phyloP scores from a whole-genome alignment of 2,329 filamentous ascomycete genomes.

The Sclerotinia trifoliorum region DNA sequence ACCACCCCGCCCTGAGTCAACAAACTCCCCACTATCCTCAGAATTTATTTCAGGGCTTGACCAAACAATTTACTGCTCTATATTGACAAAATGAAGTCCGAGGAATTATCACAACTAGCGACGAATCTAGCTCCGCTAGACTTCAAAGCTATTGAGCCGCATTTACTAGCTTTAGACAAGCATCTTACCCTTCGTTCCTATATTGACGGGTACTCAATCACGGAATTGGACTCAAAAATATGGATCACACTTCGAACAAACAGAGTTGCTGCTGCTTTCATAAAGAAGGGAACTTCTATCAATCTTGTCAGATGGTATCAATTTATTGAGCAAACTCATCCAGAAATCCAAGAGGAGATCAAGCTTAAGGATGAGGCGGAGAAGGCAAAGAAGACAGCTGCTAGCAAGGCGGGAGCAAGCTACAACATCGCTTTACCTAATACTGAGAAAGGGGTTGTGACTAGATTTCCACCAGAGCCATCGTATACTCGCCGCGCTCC shows the following conservation, averaged over 20 bases:
- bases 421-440: conserved; percentile 87
- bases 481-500: conserved; percentile 55
- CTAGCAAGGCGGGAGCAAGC: conserved; percentile 75
- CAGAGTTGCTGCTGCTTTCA: conserved; percentile 75
- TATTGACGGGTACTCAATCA: conserved; percentile 75
- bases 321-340: conserved; percentile 78
- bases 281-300: conserved; percentile 73
- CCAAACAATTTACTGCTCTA: conserved; percentile 15
- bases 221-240: conserved; percentile 74
- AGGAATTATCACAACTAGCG: conserved; percentile 54
- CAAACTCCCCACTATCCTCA: conserved; percentile 25
- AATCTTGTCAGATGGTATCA: conserved; percentile 86
- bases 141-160: conserved; percentile 78
- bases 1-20: conserved; percentile 20
- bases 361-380: conserved; percentile 68
- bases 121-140: conserved; percentile 58
- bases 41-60: conserved; percentile 24
- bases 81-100: conserved; percentile 50
- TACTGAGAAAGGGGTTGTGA: conserved; percentile 84
- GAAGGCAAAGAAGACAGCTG: conserved; percentile 66
- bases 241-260: conserved; percentile 84
- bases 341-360: conserved; percentile 69
- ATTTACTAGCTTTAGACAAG: conserved; percentile 76
- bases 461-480: conserved; percentile 89
- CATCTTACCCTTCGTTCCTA: conserved; percentile 85